Percentiles rank a stretch among this genome's conserved stretches.
Conservation (phyloP, 2,329 filamentous ascomycete species). For the Clarireedia monteithiana region DNA sequence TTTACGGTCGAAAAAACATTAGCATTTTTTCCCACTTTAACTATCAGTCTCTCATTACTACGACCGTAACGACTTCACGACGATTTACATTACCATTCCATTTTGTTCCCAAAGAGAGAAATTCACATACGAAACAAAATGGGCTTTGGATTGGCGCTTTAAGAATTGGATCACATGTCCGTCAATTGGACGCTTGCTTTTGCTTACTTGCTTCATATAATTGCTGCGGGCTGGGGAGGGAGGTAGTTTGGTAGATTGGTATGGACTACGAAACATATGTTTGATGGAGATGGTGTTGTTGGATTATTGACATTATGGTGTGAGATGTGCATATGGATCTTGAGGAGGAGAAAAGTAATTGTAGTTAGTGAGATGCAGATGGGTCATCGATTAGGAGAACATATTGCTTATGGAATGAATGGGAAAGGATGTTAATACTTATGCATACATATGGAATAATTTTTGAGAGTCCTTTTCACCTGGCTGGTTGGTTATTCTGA, state of each 20-base stretch:
- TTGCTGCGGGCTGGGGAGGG: neutral
- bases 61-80: constrained; percentile 9
- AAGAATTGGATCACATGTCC: constrained; percentile 6
- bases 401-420: neutral
- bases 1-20: constrained; percentile 1
- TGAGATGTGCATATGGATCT: neutral
- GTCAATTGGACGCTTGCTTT: neutral
- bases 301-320: neutral
- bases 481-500: neutral
- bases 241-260: neutral
- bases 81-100: constrained; percentile 2
- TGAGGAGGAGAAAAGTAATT: neutral
- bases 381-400: neutral
- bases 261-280: neutral
- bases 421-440: too few relatives aligned
- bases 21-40: constrained; percentile 2
- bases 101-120: neutral
- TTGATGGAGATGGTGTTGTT: neutral
- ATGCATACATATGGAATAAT: too few relatives aligned
- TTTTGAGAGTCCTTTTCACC: neutral
- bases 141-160: constrained; percentile 5
- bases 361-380: neutral
- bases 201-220: constrained; percentile 1
- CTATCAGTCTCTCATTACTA: constrained; percentile 10
- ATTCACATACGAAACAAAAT: neutral